phyloP scores from a whole-genome alignment of 441 rosid genomes.

The Gossypium lobatum region DNA sequence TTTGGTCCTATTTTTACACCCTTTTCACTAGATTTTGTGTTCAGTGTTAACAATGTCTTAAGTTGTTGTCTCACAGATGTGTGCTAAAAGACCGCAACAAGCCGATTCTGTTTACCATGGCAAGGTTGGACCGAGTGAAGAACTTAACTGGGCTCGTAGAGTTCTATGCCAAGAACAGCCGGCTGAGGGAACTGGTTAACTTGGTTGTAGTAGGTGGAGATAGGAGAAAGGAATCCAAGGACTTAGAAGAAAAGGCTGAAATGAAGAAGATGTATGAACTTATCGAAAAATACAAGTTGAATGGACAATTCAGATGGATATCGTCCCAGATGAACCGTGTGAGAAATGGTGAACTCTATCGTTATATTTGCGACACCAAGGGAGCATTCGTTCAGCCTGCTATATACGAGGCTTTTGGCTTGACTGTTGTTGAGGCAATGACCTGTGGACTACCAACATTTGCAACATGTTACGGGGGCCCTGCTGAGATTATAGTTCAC shows the following conservation, averaged over 20 bases:
- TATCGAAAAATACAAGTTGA: conserved; percentile 62
- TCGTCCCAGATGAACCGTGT: conserved; percentile 88
- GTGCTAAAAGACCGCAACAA: conserved; percentile 65
- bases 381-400: conserved; percentile 97
- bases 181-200: conserved; percentile 60
- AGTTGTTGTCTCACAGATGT: conserved; percentile 43
- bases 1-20: neutral
- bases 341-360: conserved; percentile 82
- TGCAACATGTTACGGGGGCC: conserved; percentile 90
- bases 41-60: neutral
- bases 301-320: conserved; percentile 91
- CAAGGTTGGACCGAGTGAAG: conserved; percentile 81
- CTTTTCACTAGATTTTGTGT: conserved; percentile 22
- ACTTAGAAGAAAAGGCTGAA: conserved; percentile 76
- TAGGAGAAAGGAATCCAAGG: conserved; percentile 77
- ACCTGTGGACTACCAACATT: conserved; percentile 88
- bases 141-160: conserved; percentile 75
- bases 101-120: conserved; percentile 84
- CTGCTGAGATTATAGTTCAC: conserved; percentile 86
- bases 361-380: conserved; percentile 72
- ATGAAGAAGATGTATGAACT: conserved; percentile 71
- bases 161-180: conserved; percentile 68
- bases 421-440: conserved; percentile 95
- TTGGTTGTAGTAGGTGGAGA: conserved; percentile 91
- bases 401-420: conserved; percentile 80